Evolutionary conservation across 345 rosid species (phyloP).

Genomic region (Ceriops decandra): DNA sequence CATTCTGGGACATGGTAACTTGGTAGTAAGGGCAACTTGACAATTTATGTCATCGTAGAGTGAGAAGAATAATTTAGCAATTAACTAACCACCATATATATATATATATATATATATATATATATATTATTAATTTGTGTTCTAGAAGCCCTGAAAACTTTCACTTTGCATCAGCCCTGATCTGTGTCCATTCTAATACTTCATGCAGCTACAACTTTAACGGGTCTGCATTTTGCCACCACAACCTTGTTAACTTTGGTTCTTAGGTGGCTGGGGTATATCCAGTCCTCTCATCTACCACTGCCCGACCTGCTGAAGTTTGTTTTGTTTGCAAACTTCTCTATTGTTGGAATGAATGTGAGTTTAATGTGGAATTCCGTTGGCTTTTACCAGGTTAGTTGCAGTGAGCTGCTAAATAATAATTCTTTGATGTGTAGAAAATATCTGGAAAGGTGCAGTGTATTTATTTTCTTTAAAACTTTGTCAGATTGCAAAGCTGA

Average conservation of each 20-base stretch:
- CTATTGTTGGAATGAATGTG: constrained; percentile 98
- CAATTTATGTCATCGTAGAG: background rate
- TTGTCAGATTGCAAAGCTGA: constrained; percentile 90
- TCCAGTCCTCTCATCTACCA: constrained; percentile 80
- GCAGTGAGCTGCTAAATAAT: background rate
- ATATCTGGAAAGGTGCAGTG: constrained; percentile 9
- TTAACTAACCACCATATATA: background rate
- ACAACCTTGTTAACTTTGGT: constrained; percentile 72
- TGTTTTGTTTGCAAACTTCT: constrained; percentile 90
- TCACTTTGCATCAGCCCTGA: constrained; percentile 12
- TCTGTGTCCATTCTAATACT: constrained; percentile 15
- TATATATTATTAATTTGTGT: background rate
- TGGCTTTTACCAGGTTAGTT: constrained; percentile 94
- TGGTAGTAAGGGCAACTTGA: background rate
- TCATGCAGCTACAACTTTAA: constrained; percentile 90
- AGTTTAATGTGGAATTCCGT: constrained; percentile 99
- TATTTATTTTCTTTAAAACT: constrained; percentile 1
- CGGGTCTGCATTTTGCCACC: constrained; percentile 95
- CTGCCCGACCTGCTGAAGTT: constrained; percentile 69
- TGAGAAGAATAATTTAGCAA: background rate
- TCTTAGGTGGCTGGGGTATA: constrained; percentile 82
- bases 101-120: background rate
- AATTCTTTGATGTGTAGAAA: constrained; percentile 7
- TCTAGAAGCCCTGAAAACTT: background rate
- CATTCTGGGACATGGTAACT: too few species aligned